Evolutionary conservation across 2,329 filamentous ascomycete genomes (phyloP).

Genomic region (Dissoconium aciculare): DNA sequence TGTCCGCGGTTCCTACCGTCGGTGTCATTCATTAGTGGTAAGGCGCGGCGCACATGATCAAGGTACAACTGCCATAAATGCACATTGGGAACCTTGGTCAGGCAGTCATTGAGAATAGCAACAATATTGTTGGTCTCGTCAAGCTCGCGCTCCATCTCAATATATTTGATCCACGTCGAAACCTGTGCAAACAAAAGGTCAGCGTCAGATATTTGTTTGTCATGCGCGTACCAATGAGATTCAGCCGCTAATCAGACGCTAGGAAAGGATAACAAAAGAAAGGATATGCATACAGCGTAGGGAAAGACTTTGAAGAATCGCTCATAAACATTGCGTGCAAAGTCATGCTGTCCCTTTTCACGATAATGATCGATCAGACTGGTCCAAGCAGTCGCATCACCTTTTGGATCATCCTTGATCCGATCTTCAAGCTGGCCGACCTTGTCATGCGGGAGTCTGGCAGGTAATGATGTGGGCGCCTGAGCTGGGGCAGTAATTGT

Average conservation of each 20-base stretch:
- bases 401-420: constrained; percentile 80
- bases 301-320: constrained; percentile 82
- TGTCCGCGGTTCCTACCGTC: constrained; percentile 61
- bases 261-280: neutral
- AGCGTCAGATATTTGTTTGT: constrained; percentile 2
- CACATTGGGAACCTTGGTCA: constrained; percentile 67
- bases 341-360: constrained; percentile 65
- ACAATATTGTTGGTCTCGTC: constrained; percentile 73
- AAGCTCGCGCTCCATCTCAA: constrained; percentile 75
- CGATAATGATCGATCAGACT: constrained; percentile 73
- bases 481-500: constrained; percentile 4
- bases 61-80: constrained; percentile 86
- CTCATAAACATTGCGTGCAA: constrained; percentile 65
- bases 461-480: constrained; percentile 6
- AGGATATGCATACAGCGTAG: constrained; percentile 56
- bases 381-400: constrained; percentile 85
- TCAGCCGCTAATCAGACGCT: too few relatives aligned
- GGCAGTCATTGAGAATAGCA: constrained; percentile 64
- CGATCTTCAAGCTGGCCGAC: constrained; percentile 75
- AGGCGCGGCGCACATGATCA: constrained; percentile 82
- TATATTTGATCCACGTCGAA: constrained; percentile 78
- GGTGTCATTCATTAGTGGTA: constrained; percentile 70
- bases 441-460: constrained; percentile 53
- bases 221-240: constrained; percentile 1
- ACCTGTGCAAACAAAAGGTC: constrained; percentile 41